phyloP scores from a whole-genome alignment of 1,139 yeast genomes.

The Geotrichum phurueaensis region DNA sequence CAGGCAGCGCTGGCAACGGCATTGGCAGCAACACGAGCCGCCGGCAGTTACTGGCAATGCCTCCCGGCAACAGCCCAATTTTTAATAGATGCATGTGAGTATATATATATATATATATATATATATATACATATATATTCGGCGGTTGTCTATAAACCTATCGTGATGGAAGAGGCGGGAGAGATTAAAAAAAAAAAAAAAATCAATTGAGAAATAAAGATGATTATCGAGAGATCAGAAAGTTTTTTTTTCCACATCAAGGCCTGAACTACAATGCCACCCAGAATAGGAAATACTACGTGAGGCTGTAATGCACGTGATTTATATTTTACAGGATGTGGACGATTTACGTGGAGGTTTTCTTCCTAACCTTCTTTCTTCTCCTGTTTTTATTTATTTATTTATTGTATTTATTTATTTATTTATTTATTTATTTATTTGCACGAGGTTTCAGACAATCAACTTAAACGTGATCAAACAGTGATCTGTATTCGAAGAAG shows the following conservation, averaged over 20 bases:
- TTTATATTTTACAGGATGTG: no score
- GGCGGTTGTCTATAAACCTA: background rate
- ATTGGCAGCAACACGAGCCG: background rate
- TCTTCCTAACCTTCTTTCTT: background rate
- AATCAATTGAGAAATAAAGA: no score
- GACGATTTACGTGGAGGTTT: background rate
- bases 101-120: background rate
- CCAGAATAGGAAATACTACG: no score
- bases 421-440: no score
- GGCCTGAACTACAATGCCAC: background rate
- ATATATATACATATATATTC: background rate
- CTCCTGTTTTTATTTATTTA: background rate
- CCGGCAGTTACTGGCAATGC: background rate
- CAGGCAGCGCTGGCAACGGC: background rate
- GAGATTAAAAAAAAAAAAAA: no score
- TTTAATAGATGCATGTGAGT: background rate
- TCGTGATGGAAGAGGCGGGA: background rate
- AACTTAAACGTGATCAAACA: no score
- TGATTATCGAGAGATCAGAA: background rate
- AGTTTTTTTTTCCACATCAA: background rate
- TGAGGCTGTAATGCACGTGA: no score
- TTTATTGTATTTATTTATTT: background rate
- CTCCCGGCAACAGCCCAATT: background rate
- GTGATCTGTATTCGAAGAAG: background rate
- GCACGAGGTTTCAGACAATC: background rate